Base-by-base conservation (phyloP, 805 yeast species). In the Clavispora santaluciae region DNA sequence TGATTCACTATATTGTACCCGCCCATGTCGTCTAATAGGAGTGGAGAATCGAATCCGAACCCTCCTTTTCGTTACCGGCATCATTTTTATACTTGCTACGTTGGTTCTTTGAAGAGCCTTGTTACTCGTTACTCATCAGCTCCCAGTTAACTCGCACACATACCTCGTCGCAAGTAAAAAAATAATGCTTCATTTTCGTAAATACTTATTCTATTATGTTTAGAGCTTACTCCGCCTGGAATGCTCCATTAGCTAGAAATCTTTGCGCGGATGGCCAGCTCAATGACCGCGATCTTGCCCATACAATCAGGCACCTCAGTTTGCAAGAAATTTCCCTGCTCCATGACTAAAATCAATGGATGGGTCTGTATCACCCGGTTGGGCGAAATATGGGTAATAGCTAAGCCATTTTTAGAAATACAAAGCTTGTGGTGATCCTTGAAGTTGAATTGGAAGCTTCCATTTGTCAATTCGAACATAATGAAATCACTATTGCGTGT, bases 391-490 rank as follows among this genome's bases (percentile, higher is more conserved):
- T 88, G 88, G 21, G 95, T 86, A 15, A 91, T 74, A 34, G 79
- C 78, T 45, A 76, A 72, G 17, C 96, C 97, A 41, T 77, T 71
- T 51, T 82, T 82, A 33, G 90, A 83, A 29, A 91, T 61, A 44
- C 95, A 81, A 41, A 90, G 66, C 64, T 93, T 93, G 64, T 85
- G 90, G 58, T 93, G 99, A 64, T 93, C 98, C 60, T 84, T 84
- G 66, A 93, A 93, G 65, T 93, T 93, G 68, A 90, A 90, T 63
- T 93, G 99, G 63, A 86, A 80, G 31, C 88, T 82, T 16, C 96
- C 96, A 57, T 89, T 87, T 57, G 95, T 86, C 68, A 93, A 67
- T 61, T 88, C 91, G 68, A 93, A 93, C 95, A 90, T 85, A 41
- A 90, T 87, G 59, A 78, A 87, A 47, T 80, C 82, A 35, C 80